Base-by-base conservation (phyloP, 352 stramenopile species). In the Lagenidium giganteum region DNA sequence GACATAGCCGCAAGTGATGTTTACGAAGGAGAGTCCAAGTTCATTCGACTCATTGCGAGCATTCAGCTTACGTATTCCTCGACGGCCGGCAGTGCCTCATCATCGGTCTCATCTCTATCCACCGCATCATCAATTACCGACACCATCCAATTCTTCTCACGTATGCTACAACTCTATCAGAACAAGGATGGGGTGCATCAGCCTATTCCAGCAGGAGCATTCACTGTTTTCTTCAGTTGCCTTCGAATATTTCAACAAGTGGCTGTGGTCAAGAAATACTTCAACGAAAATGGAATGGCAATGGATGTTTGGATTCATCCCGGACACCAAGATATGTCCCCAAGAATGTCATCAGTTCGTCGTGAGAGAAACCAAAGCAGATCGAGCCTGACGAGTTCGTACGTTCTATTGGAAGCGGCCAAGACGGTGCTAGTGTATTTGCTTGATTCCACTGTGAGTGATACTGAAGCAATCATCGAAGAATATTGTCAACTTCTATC, bases 391-490 rank as follows among this genome's bases (percentile, higher is more conserved):
- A 18, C 39, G 3, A 37, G 28, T 13, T 56, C 45, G 18, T 64
- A 57, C 28, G 65, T 77, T n/a, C 57, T 77, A 5, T 32, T 77
- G 0, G 66, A 77, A 16, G 67, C 61, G 0, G 66, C 57, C 39
- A 68, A 70, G 39, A 52, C 43, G 14, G 31, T 77, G 32, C 27
- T 77, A 7, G 3, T 66, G 16, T 57, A 73, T 24, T 39, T 73
- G 5, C 44, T 59, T 16, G 55, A 55, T 14, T 40, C 51, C 7
- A 55, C 54, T 2, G 26, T 45, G 3, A 31, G 51, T 1, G 27
- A 62, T 22, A 35, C 40, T 0, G 25, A 42, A 0, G 11, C 20
- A 9, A 34, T 65, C 7, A 40, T 68, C 0, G 60, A 62, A n/a
- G 41, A 59, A 11, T 26, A 37, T 8, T 42, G 49, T 33, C 20